phyloP scores from a whole-genome alignment of 306 rosid species.

The Sechiopsis laciniata region DNA sequence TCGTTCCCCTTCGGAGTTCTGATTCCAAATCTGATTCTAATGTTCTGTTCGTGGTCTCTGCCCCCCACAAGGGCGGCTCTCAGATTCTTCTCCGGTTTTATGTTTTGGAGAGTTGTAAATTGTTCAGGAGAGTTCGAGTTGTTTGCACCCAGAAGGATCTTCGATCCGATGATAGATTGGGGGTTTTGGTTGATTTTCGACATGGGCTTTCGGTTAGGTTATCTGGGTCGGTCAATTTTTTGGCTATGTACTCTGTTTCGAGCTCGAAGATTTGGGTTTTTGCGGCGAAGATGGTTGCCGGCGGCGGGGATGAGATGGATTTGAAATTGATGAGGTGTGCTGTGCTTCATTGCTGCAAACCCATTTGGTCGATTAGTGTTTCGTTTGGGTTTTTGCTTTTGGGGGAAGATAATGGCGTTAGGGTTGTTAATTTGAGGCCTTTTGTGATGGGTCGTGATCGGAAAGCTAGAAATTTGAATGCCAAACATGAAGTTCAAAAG shows the following conservation, averaged over 20 bases:
- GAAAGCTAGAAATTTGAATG: constrained; percentile 28
- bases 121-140: constrained; percentile 31
- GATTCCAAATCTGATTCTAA: constrained; percentile 36
- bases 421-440: constrained; percentile 56
- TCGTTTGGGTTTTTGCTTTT: constrained; percentile 58
- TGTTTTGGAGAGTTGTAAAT: constrained; percentile 28
- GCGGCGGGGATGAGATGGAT: constrained; percentile 8
- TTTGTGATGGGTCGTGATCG: constrained; percentile 40
- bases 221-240: constrained; percentile 64
- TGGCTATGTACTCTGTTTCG: constrained; percentile 58
- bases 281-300: constrained; percentile 38
- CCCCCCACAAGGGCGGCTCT: constrained; percentile 55
- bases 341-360: constrained; percentile 53
- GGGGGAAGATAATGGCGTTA: constrained; percentile 73
- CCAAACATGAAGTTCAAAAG: constrained; percentile 11
- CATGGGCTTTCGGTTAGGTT: constrained; percentile 65
- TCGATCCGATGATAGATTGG: constrained; percentile 38
- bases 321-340: constrained; percentile 79
- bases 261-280: constrained; percentile 55
- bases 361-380: constrained; percentile 56
- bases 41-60: constrained; percentile 52
- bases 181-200: constrained; percentile 51
- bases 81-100: constrained; percentile 61
- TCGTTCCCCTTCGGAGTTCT: constrained; percentile 53
- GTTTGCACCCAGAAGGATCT: constrained; percentile 43